Evolutionary conservation across 345 rosid species (phyloP).

Genomic region (Hibiscus syriacus): DNA sequence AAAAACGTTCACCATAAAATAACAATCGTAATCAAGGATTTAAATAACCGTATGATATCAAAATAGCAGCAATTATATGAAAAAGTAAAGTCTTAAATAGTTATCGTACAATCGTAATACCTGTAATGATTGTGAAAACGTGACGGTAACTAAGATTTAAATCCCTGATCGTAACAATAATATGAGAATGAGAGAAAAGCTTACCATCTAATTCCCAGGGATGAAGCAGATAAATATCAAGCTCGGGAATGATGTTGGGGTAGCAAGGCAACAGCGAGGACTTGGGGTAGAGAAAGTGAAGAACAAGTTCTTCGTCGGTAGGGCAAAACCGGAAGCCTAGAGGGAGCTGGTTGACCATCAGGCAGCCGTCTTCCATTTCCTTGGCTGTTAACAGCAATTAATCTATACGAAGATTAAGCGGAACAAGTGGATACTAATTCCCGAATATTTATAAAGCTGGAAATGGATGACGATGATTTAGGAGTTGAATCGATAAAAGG

Average conservation of each 20-base stretch:
- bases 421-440: background rate
- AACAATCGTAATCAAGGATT: no score
- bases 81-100: no score
- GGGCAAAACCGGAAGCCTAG: no score
- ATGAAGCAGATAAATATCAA: no score
- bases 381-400: background rate
- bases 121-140: constrained; percentile 32
- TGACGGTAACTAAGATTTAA: no score
- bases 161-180: no score
- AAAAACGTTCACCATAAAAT: background rate
- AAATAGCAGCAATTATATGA: no score
- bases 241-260: no score
- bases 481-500: constrained; percentile 1
- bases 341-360: constrained; percentile 27
- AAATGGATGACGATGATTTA: background rate
- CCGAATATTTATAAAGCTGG: background rate
- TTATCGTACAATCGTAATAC: no score
- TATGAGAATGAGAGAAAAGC: constrained; percentile 18
- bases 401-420: background rate
- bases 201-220: no score
- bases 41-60: no score
- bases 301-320: constrained; percentile 40
- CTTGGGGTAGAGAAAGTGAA: constrained; percentile 37
- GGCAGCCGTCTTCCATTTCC: constrained; percentile 1
- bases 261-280: constrained; percentile 14